Evolutionary conservation across 2,329 filamentous ascomycete species (phyloP).

Genomic region (Sarocladiaceae sp.): DNA sequence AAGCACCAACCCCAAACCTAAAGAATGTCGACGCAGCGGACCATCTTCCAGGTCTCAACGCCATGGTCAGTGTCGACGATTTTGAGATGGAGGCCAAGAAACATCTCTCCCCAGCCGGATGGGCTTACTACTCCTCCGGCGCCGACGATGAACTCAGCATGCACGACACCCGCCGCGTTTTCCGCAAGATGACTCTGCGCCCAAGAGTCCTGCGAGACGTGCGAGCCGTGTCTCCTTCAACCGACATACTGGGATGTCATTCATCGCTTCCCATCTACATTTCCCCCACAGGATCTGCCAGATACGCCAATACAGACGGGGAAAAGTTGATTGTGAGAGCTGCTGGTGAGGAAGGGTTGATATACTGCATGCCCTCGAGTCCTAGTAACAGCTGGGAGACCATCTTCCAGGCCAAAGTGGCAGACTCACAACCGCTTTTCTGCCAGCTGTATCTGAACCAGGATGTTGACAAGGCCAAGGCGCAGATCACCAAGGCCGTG

Average conservation of each 20-base stretch:
- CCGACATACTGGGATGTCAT: conserved; percentile 27
- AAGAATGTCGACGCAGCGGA: background rate
- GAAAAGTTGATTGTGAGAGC: conserved; percentile 45
- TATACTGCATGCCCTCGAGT: conserved; percentile 5
- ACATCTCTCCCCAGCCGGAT: conserved; percentile 16
- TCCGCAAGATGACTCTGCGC: conserved; percentile 68
- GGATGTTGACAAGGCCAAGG: conserved; percentile 37
- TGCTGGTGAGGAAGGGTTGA: background rate
- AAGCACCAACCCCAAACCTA: background rate
- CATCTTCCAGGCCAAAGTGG: conserved; percentile 45
- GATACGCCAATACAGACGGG: conserved; percentile 49
- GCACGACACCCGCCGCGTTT: conserved; percentile 66
- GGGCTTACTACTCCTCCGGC: conserved; percentile 75
- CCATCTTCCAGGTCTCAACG: conserved; percentile 20
- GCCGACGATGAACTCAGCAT: conserved; percentile 73
- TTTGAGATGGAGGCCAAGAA: conserved; percentile 28
- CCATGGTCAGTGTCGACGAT: conserved; percentile 28
- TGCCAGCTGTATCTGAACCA: conserved; percentile 56
- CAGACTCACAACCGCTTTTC: background rate
- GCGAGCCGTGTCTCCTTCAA: background rate
- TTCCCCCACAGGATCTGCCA: conserved; percentile 57
- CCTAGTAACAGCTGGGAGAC: conserved; percentile 12
- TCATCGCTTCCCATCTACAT: conserved; percentile 49
- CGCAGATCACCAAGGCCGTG: conserved; percentile 43
- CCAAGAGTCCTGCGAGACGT: conserved; percentile 56